Percentiles rank a stretch among this genome's conserved stretches.
Evolutionary conservation across 2,329 filamentous ascomycete species (phyloP).

Genomic region (Eutypa lata): DNA sequence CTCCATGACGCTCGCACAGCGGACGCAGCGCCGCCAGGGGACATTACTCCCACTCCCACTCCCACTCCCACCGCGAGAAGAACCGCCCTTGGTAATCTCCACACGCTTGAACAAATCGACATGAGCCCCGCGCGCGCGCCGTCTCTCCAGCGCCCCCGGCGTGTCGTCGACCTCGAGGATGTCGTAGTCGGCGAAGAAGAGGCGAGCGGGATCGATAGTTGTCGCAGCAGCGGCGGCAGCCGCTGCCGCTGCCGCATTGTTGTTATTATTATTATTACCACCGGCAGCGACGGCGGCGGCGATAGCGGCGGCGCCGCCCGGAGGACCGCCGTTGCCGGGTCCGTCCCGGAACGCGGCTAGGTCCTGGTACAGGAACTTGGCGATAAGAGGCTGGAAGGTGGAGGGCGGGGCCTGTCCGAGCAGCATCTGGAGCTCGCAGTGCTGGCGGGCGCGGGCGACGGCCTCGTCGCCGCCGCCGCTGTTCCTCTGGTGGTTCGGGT

Average conservation of each 20-base stretch:
- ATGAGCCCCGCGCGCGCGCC: conserved; percentile 35
- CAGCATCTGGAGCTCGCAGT: conserved; percentile 51
- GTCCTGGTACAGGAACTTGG: conserved; percentile 60
- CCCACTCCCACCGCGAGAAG: too few species aligned
- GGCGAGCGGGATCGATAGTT: conserved; percentile 60
- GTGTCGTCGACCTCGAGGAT: conserved; percentile 66
- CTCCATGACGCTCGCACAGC: conserved; percentile 66
- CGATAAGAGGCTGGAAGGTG: conserved; percentile 55
- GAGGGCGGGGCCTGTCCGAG: conserved; percentile 44
- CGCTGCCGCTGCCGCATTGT: neutral
- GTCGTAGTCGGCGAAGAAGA: conserved; percentile 71
- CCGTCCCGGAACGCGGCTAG: conserved; percentile 51
- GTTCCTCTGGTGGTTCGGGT: conserved; percentile 37
- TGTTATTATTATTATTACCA: neutral
- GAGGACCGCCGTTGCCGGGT: neutral
- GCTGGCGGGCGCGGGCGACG: conserved; percentile 43
- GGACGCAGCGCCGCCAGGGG: conserved; percentile 49
- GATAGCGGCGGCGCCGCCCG: neutral
- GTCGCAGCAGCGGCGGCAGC: conserved; percentile 9
- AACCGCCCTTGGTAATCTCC: conserved; percentile 52
- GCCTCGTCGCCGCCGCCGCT: conserved; percentile 30
- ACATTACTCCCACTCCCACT: conserved; percentile 7
- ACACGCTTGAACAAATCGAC: conserved; percentile 59
- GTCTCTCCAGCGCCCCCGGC: conserved; percentile 40
- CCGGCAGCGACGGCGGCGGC: neutral